These are phyloP conservation scores for Aspergillus sp. DNA, from an alignment of 2,329 filamentous ascomycete species.

Conservation along the genomic window DNA sequence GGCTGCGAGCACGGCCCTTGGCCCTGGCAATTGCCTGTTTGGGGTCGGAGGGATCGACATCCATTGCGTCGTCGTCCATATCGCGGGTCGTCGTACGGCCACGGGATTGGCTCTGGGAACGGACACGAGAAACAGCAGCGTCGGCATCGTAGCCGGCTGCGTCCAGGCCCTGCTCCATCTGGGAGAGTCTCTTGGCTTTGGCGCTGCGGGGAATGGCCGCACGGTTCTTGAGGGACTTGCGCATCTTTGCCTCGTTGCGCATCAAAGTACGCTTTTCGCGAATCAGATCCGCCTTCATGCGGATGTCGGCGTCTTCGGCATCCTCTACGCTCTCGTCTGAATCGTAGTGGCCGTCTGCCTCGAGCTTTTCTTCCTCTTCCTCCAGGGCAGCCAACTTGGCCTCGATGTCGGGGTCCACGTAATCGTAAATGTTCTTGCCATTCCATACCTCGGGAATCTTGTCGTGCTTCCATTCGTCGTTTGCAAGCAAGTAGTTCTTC, in stretches of 20 bases:
- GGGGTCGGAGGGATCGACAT: slow-evolving; percentile 41
- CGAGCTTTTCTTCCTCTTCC: slow-evolving; percentile 90
- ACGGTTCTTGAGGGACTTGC: slow-evolving; percentile 95
- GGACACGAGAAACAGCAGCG: slow-evolving; percentile 70
- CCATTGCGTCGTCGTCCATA: slow-evolving; percentile 71
- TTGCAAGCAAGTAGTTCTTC: slow-evolving; percentile 81
- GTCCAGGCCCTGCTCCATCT: slow-evolving; percentile 84
- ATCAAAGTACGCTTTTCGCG: slow-evolving; percentile 91
- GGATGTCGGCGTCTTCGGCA: slow-evolving; percentile 80
- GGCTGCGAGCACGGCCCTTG: slow-evolving; percentile 66
- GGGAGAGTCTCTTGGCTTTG: slow-evolving; percentile 76
- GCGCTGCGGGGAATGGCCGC: slow-evolving; percentile 85
- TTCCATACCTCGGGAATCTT: slow-evolving; percentile 91
- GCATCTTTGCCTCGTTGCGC: slow-evolving; percentile 90
- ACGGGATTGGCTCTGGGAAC: slow-evolving; percentile 59
- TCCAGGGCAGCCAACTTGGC: slow-evolving; percentile 87
- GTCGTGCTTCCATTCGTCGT: slow-evolving; percentile 94
- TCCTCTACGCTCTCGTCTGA: slow-evolving; percentile 81
- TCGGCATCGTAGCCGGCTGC: slow-evolving; percentile 81
- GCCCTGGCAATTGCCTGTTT: slow-evolving; percentile 61
- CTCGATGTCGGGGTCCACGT: slow-evolving; percentile 95
- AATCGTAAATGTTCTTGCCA: slow-evolving; percentile 97
- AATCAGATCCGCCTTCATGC: slow-evolving; percentile 91
- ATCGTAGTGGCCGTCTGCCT: slow-evolving; percentile 91
- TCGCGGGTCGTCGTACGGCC: slow-evolving; percentile 69